Conservation (phyloP, 2,329 filamentous ascomycete genomes). For the Claviceps humidiphila region DNA sequence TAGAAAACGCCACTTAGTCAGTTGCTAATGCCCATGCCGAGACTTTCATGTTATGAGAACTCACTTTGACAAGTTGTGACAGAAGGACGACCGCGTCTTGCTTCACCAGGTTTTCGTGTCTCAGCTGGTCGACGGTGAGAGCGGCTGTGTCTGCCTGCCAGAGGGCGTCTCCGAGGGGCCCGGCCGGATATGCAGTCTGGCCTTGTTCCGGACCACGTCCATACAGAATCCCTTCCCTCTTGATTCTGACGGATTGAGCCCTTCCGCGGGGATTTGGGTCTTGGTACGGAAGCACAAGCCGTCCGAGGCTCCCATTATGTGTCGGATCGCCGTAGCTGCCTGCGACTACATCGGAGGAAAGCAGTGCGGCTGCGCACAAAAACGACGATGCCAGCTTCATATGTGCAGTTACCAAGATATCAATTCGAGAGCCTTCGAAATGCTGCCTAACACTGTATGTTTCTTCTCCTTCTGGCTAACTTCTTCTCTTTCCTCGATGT, state of each 20-base stretch:
- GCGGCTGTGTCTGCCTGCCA: neutral
- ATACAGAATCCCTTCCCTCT: neutral
- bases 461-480: neutral
- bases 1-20: neutral
- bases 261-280: neutral
- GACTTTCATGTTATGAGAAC: no score
- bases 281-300: neutral
- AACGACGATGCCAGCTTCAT: neutral
- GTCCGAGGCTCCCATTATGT: neutral
- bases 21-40: neutral
- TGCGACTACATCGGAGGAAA: neutral
- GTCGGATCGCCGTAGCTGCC: neutral
- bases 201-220: constrained; percentile 1
- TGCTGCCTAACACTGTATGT: neutral
- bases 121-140: neutral
- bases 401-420: neutral
- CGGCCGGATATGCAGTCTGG: constrained; percentile 1
- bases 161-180: neutral
- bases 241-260: neutral
- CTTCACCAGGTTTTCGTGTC: neutral
- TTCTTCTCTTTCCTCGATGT: neutral
- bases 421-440: neutral
- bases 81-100: neutral
- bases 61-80: neutral
- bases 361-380: neutral